A percentile compares a stretch with the other conserved stretches of the same genome.
These are phyloP conservation scores for Pythium rhizo-oryzae DNA, from an alignment of 352 stramenopile genomes.

Conservation along the genomic window DNA sequence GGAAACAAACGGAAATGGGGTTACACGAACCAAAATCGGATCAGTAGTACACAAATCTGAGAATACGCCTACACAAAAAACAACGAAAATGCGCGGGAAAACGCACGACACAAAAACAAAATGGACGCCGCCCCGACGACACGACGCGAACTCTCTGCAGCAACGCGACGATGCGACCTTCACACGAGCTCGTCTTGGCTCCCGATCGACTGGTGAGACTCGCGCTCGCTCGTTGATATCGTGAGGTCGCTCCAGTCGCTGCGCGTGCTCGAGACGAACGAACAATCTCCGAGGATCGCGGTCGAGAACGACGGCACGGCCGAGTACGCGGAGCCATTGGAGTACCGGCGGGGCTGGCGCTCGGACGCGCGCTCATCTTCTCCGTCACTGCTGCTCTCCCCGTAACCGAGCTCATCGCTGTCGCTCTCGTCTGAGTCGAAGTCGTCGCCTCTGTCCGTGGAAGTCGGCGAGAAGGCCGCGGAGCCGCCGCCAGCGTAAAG, in stretches of 20 bases:
- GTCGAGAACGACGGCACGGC: slow-evolving; percentile 12
- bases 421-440: background rate
- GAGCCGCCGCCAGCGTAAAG: background rate
- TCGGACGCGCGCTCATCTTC: slow-evolving; percentile 3
- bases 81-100: too few species aligned
- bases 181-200: slow-evolving; percentile 14
- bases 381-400: background rate
- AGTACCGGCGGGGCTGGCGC: slow-evolving; percentile 11
- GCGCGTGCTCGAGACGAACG: slow-evolving; percentile 7
- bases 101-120: background rate
- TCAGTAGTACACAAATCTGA: slow-evolving; percentile 1
- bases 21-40: background rate
- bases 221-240: background rate
- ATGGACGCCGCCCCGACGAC: background rate
- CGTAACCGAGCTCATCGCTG: background rate
- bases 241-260: slow-evolving; percentile 19
- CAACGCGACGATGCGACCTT: background rate
- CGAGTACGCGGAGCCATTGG: slow-evolving; percentile 24
- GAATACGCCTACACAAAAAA: background rate
- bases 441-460: background rate
- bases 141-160: background rate
- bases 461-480: slow-evolving; percentile 2
- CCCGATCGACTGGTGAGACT: slow-evolving; percentile 2
- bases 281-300: slow-evolving; percentile 6
- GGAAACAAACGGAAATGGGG: background rate